A percentile compares a stretch with the other conserved stretches of the same genome.
Evolutionary conservation across 179 eudicot species (phyloP).

Genomic region (Nepenthes alata): DNA sequence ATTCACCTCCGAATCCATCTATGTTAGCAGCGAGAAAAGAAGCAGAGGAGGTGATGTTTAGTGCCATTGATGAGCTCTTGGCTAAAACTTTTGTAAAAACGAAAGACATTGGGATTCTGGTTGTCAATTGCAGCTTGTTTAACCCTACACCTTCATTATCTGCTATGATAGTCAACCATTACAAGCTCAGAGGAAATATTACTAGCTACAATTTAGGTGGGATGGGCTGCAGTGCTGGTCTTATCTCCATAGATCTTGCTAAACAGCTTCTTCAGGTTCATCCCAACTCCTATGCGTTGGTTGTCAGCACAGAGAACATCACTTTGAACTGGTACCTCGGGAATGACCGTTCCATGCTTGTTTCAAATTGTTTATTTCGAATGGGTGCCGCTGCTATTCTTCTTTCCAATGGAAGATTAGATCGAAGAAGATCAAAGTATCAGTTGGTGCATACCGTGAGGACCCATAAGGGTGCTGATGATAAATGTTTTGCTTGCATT

Average conservation of each 20-base stretch:
- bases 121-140: conserved; percentile 19
- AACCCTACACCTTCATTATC: conserved; percentile 18
- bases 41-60: conserved; percentile 18
- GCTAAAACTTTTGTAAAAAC: conserved; percentile 13
- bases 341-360: conserved; percentile 15
- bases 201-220: conserved; percentile 16
- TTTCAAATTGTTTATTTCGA: conserved; percentile 15
- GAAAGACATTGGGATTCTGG: conserved; percentile 14
- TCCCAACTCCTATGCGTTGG: conserved; percentile 19
- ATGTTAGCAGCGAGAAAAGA: conserved; percentile 16
- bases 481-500: conserved; percentile 15
- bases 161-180: conserved; percentile 17
- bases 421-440: conserved; percentile 13
- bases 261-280: conserved; percentile 16
- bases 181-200: conserved; percentile 16
- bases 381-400: conserved; percentile 16
- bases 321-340: conserved; percentile 22
- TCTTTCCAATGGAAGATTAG: conserved; percentile 12
- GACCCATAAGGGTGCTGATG: conserved; percentile 19
- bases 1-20: conserved; percentile 9
- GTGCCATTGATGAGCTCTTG: conserved; percentile 19
- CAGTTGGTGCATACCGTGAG: conserved; percentile 12
- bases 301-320: conserved; percentile 18
- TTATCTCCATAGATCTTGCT: conserved; percentile 16
- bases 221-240: conserved; percentile 21